Evolutionary conservation across 2,329 filamentous ascomycete genomes (phyloP).

Genomic region (Fusarium illudens): DNA sequence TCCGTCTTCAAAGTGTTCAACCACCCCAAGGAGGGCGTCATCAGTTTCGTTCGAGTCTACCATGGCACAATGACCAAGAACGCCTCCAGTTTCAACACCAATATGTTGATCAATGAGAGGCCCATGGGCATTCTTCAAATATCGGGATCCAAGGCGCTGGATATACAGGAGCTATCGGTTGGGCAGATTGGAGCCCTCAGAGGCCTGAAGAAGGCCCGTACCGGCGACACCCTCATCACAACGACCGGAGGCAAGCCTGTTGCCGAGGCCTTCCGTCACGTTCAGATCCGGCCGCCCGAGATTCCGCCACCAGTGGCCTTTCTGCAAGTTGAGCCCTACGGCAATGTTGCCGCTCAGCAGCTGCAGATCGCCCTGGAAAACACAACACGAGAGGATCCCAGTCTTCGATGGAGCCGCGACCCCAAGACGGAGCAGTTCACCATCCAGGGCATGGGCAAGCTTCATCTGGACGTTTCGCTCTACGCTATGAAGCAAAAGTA

Average conservation of each 20-base stretch:
- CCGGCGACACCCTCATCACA: slow-evolving; percentile 88
- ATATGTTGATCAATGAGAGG: slow-evolving; percentile 79
- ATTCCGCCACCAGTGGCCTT: slow-evolving; percentile 97
- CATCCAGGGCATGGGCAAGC: slow-evolving; percentile 93
- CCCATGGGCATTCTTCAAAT: slow-evolving; percentile 86
- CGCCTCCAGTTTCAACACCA: slow-evolving; percentile 85
- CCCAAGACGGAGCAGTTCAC: slow-evolving; percentile 93
- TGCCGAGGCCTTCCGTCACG: slow-evolving; percentile 71
- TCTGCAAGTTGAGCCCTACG: slow-evolving; percentile 85
- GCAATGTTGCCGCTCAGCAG: slow-evolving; percentile 79
- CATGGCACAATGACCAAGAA: slow-evolving; percentile 81
- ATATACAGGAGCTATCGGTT: slow-evolving; percentile 79
- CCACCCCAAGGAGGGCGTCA: slow-evolving; percentile 82
- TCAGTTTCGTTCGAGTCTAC: slow-evolving; percentile 94
- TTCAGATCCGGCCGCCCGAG: slow-evolving; percentile 87
- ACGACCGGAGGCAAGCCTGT: slow-evolving; percentile 71
- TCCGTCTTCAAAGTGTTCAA: slow-evolving; percentile 96
- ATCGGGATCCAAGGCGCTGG: slow-evolving; percentile 86
- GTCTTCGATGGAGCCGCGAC: slow-evolving; percentile 83
- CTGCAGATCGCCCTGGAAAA: slow-evolving; percentile 79
- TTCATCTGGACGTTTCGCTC: slow-evolving; percentile 92
- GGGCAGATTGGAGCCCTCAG: slow-evolving; percentile 95
- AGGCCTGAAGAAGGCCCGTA: slow-evolving; percentile 89
- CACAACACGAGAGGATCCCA: slow-evolving; percentile 90
- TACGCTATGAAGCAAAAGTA: slow-evolving; percentile 89